Conservation (phyloP, 345 rosid genomes). For the Citrus medica region DNA sequence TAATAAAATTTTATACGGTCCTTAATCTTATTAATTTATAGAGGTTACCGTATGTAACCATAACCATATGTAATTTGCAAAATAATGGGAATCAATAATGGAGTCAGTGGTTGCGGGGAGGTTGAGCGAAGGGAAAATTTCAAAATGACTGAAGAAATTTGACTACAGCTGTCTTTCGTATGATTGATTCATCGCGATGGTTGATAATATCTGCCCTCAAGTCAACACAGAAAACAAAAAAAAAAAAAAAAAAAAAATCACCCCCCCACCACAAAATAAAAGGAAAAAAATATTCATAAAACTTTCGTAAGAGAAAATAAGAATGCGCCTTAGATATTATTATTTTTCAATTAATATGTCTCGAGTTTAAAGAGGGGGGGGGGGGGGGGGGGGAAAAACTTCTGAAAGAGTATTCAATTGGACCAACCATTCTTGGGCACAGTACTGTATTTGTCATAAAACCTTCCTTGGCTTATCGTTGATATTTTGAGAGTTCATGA, state of each 20-base stretch:
- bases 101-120: too few relatives aligned
- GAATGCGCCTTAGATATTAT: background rate
- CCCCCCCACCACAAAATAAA: background rate
- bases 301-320: background rate
- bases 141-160: background rate
- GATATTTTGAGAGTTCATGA: too few relatives aligned
- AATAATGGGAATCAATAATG: background rate
- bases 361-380: too few relatives aligned
- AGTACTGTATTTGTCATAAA: too few relatives aligned
- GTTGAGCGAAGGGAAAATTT: background rate
- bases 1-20: too few relatives aligned
- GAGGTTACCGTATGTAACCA: background rate
- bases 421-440: too few relatives aligned
- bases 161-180: background rate
- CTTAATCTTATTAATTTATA: too few relatives aligned
- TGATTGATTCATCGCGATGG: background rate
- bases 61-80: background rate
- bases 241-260: background rate
- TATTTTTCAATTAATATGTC: background rate
- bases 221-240: background rate
- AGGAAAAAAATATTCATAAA: background rate
- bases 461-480: too few relatives aligned
- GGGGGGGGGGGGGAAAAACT: too few relatives aligned
- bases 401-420: too few relatives aligned
- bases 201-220: background rate